phyloP scores from a whole-genome alignment of 75 land plant genomes.

The Pinus tabuliformis region DNA sequence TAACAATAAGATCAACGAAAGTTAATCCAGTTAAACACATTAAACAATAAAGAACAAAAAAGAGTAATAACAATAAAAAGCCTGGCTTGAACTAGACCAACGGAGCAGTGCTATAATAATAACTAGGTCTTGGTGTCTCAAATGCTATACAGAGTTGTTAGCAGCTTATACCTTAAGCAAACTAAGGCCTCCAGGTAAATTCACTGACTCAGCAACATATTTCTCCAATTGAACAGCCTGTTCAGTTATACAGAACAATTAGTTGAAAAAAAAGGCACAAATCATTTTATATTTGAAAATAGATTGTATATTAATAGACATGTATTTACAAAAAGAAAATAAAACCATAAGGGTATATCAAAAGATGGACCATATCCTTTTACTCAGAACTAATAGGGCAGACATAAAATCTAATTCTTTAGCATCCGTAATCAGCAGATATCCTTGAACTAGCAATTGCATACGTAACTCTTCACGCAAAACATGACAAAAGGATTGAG shows the following conservation, averaged over 20 bases:
- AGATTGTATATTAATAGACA: too few relatives aligned
- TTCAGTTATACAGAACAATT: constrained; percentile 1
- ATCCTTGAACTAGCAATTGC: too few relatives aligned
- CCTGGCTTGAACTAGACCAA: not conserved
- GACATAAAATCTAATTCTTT: too few relatives aligned
- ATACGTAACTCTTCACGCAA: too few relatives aligned
- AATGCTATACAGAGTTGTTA: constrained; percentile 1
- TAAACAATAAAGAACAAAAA: not conserved
- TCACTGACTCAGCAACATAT: constrained; percentile 20
- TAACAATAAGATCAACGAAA: not conserved
- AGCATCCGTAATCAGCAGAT: too few relatives aligned
- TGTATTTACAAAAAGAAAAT: too few relatives aligned
- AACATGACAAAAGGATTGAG: too few relatives aligned
- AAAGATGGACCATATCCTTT: too few relatives aligned
- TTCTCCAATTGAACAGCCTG: constrained; percentile 9
- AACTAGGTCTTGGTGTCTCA: not conserved
- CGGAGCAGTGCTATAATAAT: not conserved
- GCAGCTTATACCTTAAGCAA: constrained; percentile 24
- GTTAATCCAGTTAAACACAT: not conserved
- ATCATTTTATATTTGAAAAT: too few relatives aligned
- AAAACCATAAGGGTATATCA: too few relatives aligned
- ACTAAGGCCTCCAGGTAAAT: constrained; percentile 18
- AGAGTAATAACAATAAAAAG: not conserved
- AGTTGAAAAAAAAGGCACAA: not conserved
- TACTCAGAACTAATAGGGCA: too few relatives aligned